Conservation (phyloP, 2,329 filamentous ascomycete species). For the Fusarium sp. region DNA sequence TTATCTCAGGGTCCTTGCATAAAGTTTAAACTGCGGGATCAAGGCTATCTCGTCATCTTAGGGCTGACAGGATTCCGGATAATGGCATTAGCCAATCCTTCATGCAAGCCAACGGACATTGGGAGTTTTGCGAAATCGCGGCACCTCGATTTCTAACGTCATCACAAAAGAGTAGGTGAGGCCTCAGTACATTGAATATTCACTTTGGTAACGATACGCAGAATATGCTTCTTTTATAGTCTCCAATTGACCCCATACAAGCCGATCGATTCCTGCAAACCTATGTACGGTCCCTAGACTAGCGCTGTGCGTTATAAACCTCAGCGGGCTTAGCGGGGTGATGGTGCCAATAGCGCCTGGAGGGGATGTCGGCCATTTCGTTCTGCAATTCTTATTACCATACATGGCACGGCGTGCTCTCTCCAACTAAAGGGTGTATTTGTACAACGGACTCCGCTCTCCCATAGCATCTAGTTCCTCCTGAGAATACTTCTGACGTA, state of each 20-base stretch:
- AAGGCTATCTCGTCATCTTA: not conserved
- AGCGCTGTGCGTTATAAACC: not conserved
- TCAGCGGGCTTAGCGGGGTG: too few species aligned
- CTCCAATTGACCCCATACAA: not conserved
- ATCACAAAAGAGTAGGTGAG: rapidly evolving
- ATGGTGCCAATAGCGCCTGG: not conserved
- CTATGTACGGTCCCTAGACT: not conserved
- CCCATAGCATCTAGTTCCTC: constrained; percentile 28
- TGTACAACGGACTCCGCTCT: constrained; percentile 25
- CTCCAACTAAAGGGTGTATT: constrained; percentile 15
- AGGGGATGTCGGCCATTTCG: not conserved
- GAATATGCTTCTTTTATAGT: not conserved
- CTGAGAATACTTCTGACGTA: constrained; percentile 19
- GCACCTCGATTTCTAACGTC: not conserved
- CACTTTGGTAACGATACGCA: rapidly evolving
- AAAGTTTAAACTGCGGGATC: too few species aligned
- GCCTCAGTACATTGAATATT: not conserved
- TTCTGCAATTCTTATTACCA: not conserved
- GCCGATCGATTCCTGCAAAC: too few species aligned
- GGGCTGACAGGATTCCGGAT: not conserved
- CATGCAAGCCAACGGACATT: not conserved
- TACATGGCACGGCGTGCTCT: not conserved
- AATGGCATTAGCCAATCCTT: not conserved
- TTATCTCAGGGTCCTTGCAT: not conserved
- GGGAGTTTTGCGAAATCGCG: not conserved